Percentiles rank a stretch among this genome's conserved stretches.
Conservation (phyloP, 495 filamentous ascomycete species). For the Trichoderma erinaceum region DNA sequence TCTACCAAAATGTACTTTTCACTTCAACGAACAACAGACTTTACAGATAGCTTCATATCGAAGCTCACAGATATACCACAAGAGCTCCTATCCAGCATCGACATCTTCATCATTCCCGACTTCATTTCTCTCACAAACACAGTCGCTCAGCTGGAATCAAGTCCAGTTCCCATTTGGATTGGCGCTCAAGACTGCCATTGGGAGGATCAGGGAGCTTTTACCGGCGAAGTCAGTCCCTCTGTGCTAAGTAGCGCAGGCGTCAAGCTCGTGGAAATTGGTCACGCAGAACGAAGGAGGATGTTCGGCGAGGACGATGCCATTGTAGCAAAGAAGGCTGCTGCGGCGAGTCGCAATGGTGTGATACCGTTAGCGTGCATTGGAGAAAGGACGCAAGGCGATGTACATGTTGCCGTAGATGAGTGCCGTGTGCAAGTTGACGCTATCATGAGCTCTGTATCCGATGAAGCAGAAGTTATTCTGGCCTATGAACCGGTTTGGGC, state of each 20-base stretch:
- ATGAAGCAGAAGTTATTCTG: conserved; percentile 61
- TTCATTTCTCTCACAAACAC: conserved; percentile 60
- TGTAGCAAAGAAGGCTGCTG: conserved; percentile 60
- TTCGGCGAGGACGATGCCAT: conserved; percentile 65
- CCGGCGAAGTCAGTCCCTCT: conserved; percentile 68
- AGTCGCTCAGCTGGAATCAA: conserved; percentile 41
- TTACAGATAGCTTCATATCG: conserved; percentile 50
- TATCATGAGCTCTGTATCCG: conserved; percentile 52
- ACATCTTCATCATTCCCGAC: conserved; percentile 68
- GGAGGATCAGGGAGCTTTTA: conserved; percentile 62
- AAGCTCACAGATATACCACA: conserved; percentile 18
- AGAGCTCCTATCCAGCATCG: conserved; percentile 33
- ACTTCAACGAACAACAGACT: conserved; percentile 54
- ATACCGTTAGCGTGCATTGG: conserved; percentile 76
- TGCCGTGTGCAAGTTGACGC: conserved; percentile 57
- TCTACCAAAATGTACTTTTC: conserved; percentile 83
- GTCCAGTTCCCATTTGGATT: conserved; percentile 46
- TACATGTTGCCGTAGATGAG: conserved; percentile 56
- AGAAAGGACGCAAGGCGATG: conserved; percentile 41
- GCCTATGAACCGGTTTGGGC: conserved; percentile 92
- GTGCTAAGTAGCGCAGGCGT: conserved; percentile 59
- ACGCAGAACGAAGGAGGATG: conserved; percentile 65
- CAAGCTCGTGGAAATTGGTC: conserved; percentile 67
- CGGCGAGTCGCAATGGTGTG: conserved; percentile 60
- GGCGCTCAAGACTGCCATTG: conserved; percentile 73